Evolutionary conservation across 2,329 filamentous ascomycete genomes (phyloP), one percentile per base, ranked within the genome.

Genomic region (Didymosphaeria variabile): DNA sequence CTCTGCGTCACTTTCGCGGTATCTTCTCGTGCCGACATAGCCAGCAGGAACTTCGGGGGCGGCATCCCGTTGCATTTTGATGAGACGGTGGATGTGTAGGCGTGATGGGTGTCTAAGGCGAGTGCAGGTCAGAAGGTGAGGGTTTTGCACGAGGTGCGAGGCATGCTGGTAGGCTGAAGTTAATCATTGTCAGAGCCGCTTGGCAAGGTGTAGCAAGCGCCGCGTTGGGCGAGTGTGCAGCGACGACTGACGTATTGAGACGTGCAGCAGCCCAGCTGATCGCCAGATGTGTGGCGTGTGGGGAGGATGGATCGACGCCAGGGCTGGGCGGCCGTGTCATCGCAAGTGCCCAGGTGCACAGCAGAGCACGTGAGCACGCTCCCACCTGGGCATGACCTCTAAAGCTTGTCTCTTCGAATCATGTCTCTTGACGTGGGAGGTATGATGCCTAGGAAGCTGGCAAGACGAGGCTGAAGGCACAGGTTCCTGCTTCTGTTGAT

Each of bases 1-100:
- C 49, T 78, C 75, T 61, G 74, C 66, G 64, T 77, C 70, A 38
- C 65, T 71, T 62, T 78, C 70, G 66, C 74, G 67, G 61, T 69
- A 64, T 46, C 59, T 67, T 62, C 17, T 46, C 13, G 76, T 71
- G 49, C 65, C 71, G 63, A 68, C 69, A 58, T 67, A 66, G 69
- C 42, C 29, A 26, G 67, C 69, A 64, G 73, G 74, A 67, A 72
- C 66, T 38, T 68, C 72, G 40, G 53, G 60, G 5, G 64, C 67
- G 64, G 72, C 62, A 63, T 67, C 63, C 21, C 59, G 65, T 19
- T 63, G 61, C 71, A 76, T 77, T 68, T 69, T 75, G 67, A 69
- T 59, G 60, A 59, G 47, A 56, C 10, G 54, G 42, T 34, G 38
- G 46, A 36, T 23, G 46, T 54, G 62, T 32, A 62, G 49, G 15